A percentile compares a stretch with the other conserved stretches of the same genome.
Evolutionary conservation across 306 rosid species (phyloP).

Genomic region (Trichosanthes truncata): DNA sequence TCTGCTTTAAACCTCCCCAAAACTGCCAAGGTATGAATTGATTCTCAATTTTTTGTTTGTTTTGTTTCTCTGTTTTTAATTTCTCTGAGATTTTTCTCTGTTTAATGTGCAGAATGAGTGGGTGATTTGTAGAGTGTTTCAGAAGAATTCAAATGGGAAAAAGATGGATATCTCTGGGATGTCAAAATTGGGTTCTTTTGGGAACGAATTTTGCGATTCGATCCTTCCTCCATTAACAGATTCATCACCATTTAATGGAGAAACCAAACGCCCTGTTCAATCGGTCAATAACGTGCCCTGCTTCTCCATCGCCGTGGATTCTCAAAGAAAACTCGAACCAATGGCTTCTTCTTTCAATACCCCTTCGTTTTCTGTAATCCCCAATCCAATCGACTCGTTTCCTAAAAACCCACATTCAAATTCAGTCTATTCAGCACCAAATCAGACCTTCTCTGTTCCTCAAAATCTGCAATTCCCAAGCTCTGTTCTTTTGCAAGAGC

Average conservation of each 20-base stretch:
- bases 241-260: constrained; percentile 34
- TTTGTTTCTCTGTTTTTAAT: not conserved
- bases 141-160: constrained; percentile 67
- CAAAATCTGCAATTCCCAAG: constrained; percentile 20
- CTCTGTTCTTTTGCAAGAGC: constrained; percentile 32
- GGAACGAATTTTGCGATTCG: constrained; percentile 33
- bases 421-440: constrained; percentile 25
- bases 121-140: constrained; percentile 90
- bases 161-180: constrained; percentile 59
- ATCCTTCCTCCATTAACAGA: constrained; percentile 65
- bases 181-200: constrained; percentile 29
- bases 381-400: constrained; percentile 23
- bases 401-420: constrained; percentile 31
- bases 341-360: not conserved
- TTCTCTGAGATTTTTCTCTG: not conserved
- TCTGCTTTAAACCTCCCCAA: constrained; percentile 72
- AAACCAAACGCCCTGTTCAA: constrained; percentile 27
- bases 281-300: constrained; percentile 88
- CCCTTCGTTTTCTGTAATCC: constrained; percentile 22
- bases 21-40: constrained; percentile 58
- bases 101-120: constrained; percentile 66
- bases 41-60: not conserved
- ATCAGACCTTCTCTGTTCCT: not conserved
- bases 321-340: constrained; percentile 35
- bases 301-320: constrained; percentile 83